A percentile compares a stretch with the other conserved stretches of the same genome.
These are phyloP conservation scores for Penicillium egyptiacum DNA, from an alignment of 495 filamentous ascomycete genomes.

Conservation along the genomic window DNA sequence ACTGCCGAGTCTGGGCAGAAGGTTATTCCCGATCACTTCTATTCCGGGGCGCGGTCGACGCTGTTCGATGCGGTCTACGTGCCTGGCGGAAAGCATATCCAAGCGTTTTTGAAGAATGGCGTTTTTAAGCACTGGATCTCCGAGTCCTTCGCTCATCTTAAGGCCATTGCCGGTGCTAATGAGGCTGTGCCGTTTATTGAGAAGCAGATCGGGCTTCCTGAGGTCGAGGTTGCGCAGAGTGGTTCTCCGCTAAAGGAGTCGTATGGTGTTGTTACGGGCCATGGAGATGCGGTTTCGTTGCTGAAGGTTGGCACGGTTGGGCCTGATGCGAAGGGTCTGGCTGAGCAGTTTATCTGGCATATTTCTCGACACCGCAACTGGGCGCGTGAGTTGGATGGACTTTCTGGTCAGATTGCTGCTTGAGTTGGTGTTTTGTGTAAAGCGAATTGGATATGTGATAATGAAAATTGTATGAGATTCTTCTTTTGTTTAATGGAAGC, in stretches of 20 bases:
- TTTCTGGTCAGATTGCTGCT: conserved; percentile 44
- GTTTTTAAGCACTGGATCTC: conserved; percentile 80
- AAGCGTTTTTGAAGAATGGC: conserved; percentile 65
- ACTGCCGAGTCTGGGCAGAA: conserved; percentile 53
- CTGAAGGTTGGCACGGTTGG: conserved; percentile 27
- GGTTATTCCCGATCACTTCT: conserved; percentile 73
- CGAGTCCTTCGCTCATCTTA: conserved; percentile 79
- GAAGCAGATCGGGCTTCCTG: conserved; percentile 49
- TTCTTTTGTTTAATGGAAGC: not conserved
- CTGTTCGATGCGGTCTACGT: conserved; percentile 85
- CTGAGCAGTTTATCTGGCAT: conserved; percentile 64
- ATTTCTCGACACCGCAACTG: conserved; percentile 71
- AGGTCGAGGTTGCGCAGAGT: conserved; percentile 53
- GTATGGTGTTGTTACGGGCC: conserved; percentile 42
- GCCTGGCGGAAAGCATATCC: conserved; percentile 67
- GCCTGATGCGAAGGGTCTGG: conserved; percentile 58
- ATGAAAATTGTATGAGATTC: conserved; percentile 6
- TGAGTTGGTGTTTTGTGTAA: conserved; percentile 14
- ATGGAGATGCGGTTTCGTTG: conserved; percentile 43
- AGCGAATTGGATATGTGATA: conserved; percentile 3
- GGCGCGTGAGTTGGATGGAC: conserved; percentile 68
- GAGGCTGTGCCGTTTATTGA: conserved; percentile 67
- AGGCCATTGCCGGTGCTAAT: conserved; percentile 72
- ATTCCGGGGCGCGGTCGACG: conserved; percentile 79
- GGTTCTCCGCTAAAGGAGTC: conserved; percentile 58